Conservation (phyloP, 352 stramenopile species). For the Pythium periplocum region DNA sequence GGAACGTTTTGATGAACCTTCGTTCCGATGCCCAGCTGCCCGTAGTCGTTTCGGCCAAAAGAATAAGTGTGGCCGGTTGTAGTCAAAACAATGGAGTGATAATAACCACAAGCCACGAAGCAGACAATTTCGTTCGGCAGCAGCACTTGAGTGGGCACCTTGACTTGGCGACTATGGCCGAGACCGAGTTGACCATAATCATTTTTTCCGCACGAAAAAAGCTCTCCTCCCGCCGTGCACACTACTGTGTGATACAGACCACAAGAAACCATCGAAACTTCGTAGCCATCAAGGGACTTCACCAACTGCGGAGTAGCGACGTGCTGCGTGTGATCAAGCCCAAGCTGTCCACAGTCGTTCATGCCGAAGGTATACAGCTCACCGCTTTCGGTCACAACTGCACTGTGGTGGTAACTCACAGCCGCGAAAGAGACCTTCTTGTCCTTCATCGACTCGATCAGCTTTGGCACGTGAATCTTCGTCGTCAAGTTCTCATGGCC, state of each 20-base stretch:
- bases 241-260: conserved; percentile 84
- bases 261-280: conserved; percentile 75
- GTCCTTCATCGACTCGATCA: conserved; percentile 80
- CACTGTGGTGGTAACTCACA: conserved; percentile 85
- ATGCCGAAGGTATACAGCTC: conserved; percentile 87
- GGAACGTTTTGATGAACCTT: conserved; percentile 81
- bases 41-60: conserved; percentile 86
- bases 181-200: conserved; percentile 84
- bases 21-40: conserved; percentile 78
- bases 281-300: conserved; percentile 59
- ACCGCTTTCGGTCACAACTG: conserved; percentile 61
- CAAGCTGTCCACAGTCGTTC: conserved; percentile 86
- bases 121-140: conserved; percentile 68
- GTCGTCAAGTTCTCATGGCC: conserved; percentile 81
- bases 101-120: conserved; percentile 85
- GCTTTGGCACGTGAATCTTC: conserved; percentile 80
- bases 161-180: conserved; percentile 74
- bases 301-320: conserved; percentile 70
- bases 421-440: conserved; percentile 78
- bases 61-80: conserved; percentile 59
- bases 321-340: conserved; percentile 77
- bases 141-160: conserved; percentile 46
- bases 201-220: conserved; percentile 85
- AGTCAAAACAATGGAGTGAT: conserved; percentile 75
- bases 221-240: conserved; percentile 56